Percentiles rank a stretch among this genome's conserved stretches.
These are phyloP conservation scores for Microbotryum intermedium DNA, from an alignment of 1,284 basidiomycete genomes.

Conservation along the genomic window DNA sequence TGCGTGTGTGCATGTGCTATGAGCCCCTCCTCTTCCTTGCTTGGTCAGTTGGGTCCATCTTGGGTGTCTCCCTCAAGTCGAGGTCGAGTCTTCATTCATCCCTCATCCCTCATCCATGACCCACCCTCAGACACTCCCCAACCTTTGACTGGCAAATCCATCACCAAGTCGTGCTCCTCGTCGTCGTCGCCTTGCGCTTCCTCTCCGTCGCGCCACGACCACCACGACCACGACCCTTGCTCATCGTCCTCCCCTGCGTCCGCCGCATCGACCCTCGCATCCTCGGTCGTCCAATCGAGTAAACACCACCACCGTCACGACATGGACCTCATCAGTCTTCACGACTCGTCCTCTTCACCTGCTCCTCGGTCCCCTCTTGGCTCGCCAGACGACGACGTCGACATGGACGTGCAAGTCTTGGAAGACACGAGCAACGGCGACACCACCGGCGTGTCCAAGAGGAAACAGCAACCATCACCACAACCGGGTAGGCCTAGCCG, in stretches of 20 bases:
- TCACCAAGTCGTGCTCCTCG: neutral
- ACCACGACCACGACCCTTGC: neutral
- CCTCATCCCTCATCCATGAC: neutral
- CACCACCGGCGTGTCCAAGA: too few species aligned
- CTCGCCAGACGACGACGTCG: too few species aligned
- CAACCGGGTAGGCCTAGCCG: too few species aligned
- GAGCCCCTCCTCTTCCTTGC: neutral
- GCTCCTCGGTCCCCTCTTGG: too few species aligned
- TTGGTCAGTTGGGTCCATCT: too few species aligned
- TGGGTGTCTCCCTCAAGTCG: neutral
- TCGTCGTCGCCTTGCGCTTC: neutral
- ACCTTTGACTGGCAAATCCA: neutral
- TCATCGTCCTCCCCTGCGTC: neutral
- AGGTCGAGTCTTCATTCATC: too few species aligned
- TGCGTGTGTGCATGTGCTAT: neutral
- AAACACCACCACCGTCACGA: too few species aligned
- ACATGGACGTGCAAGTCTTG: neutral
- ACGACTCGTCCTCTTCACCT: too few species aligned
- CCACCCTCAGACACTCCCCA: neutral
- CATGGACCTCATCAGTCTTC: too few species aligned
- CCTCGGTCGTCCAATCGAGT: neutral
- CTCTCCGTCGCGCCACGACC: neutral
- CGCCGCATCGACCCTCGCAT: neutral
- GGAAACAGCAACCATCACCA: too few species aligned
- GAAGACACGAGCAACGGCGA: neutral